Percentiles rank a stretch among this genome's conserved stretches.
phyloP scores from a whole-genome alignment of 2,329 filamentous ascomycete genomes.

The Aureobasidium sp. region DNA sequence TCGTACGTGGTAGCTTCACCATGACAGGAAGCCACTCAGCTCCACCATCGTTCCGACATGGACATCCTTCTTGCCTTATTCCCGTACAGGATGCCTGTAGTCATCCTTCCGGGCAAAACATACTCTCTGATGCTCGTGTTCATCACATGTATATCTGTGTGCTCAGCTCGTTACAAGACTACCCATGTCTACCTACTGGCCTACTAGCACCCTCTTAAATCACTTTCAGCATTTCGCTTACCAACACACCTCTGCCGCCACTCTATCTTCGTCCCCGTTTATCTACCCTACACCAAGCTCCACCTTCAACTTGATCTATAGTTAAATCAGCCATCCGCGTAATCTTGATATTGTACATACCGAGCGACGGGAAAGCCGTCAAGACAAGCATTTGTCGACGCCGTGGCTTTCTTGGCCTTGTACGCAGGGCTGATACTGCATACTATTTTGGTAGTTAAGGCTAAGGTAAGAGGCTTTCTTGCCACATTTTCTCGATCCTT shows the following conservation, averaged over 20 bases:
- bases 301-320: not conserved
- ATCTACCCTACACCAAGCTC: not conserved
- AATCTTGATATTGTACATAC: not conserved
- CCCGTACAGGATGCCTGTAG: not conserved
- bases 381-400: not conserved
- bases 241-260: not conserved
- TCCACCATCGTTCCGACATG: not conserved
- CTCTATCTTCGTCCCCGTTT: not conserved
- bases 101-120: not conserved
- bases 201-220: not conserved
- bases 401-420: not conserved
- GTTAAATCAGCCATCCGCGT: no score
- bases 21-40: not conserved
- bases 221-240: not conserved
- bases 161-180: not conserved
- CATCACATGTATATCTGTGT: not conserved
- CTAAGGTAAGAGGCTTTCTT: not conserved
- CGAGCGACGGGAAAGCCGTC: not conserved
- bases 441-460: not conserved
- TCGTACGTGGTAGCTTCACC: not conserved
- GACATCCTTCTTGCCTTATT: not conserved
- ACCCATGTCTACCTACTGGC: not conserved
- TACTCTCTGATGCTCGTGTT: no score
- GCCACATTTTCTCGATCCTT: not conserved
- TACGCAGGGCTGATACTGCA: not conserved